A percentile compares a stretch with the other conserved stretches of the same genome.
These are phyloP conservation scores for Cinnamomum micranthum DNA, from an alignment of 164 flowering plant species.

Conservation along the genomic window DNA sequence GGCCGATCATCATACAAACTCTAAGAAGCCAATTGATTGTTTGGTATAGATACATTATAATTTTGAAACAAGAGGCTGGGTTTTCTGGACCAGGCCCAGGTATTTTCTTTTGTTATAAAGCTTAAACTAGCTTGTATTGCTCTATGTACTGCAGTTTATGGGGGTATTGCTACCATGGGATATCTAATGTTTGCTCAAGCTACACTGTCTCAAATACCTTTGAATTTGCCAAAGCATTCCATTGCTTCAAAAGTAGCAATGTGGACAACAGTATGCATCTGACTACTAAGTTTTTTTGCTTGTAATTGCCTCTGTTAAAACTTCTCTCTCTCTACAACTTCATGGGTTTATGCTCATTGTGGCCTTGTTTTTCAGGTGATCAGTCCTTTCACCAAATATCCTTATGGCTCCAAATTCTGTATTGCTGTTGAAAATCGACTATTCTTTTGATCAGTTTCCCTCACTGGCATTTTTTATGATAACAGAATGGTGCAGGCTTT, in stretches of 20 bases:
- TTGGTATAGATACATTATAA: slow-evolving; percentile 38
- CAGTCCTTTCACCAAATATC: slow-evolving; percentile 91
- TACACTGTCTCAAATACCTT: slow-evolving; percentile 77
- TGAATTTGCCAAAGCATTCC: slow-evolving; percentile 63
- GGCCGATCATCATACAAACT: slow-evolving; percentile 71
- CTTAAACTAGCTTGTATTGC: neutral
- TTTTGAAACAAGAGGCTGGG: neutral
- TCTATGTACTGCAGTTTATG: slow-evolving; percentile 60
- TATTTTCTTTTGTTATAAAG: neutral
- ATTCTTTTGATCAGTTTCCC: neutral
- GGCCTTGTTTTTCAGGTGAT: slow-evolving; percentile 53
- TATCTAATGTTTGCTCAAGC: slow-evolving; percentile 76
- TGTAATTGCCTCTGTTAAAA: neutral
- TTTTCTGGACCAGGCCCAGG: neutral
- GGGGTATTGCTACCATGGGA: slow-evolving; percentile 79
- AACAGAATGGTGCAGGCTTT: neutral
- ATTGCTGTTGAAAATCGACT: neutral
- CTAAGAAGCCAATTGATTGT: slow-evolving; percentile 52
- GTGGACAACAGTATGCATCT: slow-evolving; percentile 80
- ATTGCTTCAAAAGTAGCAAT: slow-evolving; percentile 66
- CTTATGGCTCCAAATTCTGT: slow-evolving; percentile 32
- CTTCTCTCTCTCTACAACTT: neutral
- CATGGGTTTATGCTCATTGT: neutral
- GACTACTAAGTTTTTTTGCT: neutral
- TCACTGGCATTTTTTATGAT: neutral